Percentiles rank a stretch among this genome's conserved stretches.
phyloP scores from a whole-genome alignment of 306 rosid species.

The Fragaria ananassa region DNA sequence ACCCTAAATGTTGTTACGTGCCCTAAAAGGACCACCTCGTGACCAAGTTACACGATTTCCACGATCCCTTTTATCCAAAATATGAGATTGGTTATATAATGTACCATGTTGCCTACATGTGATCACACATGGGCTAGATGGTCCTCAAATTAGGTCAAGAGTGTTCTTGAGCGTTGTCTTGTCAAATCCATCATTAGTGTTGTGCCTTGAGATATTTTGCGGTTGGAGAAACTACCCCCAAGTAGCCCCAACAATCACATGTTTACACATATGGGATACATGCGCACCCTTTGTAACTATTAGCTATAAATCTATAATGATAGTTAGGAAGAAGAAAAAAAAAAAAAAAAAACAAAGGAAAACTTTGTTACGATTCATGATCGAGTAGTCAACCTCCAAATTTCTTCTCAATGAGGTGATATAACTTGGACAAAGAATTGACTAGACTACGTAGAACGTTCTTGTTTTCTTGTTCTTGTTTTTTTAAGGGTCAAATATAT shows the following conservation, averaged over 20 bases:
- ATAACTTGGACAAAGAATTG: too few species aligned
- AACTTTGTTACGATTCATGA: too few species aligned
- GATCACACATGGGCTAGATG: constrained; percentile 76
- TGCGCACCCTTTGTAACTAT: background rate
- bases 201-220: background rate
- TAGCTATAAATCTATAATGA: too few species aligned
- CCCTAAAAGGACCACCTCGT: constrained; percentile 45
- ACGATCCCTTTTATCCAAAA: background rate
- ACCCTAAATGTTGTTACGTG: background rate
- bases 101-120: constrained; percentile 37
- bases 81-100: background rate
- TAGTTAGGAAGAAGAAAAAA: too few species aligned
- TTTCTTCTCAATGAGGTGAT: too few species aligned
- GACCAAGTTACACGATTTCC: constrained; percentile 7
- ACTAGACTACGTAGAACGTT: too few species aligned
- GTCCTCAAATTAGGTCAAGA: constrained; percentile 47
- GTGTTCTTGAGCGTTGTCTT: constrained; percentile 18
- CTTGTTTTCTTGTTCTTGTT: too few species aligned
- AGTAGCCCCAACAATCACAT: background rate
- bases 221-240: background rate
- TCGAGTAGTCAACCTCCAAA: too few species aligned
- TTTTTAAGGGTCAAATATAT: too few species aligned
- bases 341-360: too few species aligned
- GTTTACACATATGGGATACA: background rate
- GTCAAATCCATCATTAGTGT: constrained; percentile 40